These are phyloP conservation scores for Lentinula raphanica DNA, from an alignment of 768 basidiomycete species.

Conservation along the genomic window DNA sequence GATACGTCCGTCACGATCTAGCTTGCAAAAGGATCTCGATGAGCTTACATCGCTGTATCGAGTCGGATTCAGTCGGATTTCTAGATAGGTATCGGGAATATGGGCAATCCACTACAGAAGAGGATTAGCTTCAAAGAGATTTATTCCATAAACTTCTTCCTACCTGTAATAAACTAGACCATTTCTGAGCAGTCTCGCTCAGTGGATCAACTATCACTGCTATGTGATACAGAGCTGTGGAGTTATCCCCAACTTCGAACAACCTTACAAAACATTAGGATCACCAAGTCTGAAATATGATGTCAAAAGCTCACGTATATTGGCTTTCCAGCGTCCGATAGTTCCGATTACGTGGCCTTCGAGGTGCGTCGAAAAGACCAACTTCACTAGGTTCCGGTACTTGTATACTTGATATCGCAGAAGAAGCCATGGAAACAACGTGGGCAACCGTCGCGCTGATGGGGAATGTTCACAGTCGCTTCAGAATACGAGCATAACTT, in stretches of 20 bases:
- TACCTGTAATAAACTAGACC: conserved; percentile 77
- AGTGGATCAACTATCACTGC: conserved; percentile 79
- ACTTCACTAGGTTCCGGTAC: conserved; percentile 68
- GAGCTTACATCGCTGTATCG: conserved; percentile 57
- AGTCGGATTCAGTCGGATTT: conserved; percentile 77
- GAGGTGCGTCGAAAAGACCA: conserved; percentile 66
- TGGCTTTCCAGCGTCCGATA: conserved; percentile 57
- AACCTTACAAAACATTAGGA: conserved; percentile 36
- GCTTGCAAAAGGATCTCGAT: neutral
- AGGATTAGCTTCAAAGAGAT: neutral
- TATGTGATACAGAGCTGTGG: conserved; percentile 64
- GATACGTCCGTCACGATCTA: neutral
- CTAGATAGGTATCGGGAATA: conserved; percentile 60
- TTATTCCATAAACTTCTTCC: neutral
- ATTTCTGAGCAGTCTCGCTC: conserved; percentile 79
- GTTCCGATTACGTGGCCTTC: conserved; percentile 50
- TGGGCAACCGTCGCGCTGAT: conserved; percentile 53
- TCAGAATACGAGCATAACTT: neutral
- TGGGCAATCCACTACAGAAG: conserved; percentile 53
- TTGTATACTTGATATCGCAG: conserved; percentile 67
- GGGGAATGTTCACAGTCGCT: neutral
- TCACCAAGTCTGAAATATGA: neutral
- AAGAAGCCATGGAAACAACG: conserved; percentile 60
- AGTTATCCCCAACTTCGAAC: conserved; percentile 64
- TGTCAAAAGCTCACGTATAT: conserved; percentile 50